Conservation (phyloP, 257 asterid species). For the Solanum megistacrolobum region DNA sequence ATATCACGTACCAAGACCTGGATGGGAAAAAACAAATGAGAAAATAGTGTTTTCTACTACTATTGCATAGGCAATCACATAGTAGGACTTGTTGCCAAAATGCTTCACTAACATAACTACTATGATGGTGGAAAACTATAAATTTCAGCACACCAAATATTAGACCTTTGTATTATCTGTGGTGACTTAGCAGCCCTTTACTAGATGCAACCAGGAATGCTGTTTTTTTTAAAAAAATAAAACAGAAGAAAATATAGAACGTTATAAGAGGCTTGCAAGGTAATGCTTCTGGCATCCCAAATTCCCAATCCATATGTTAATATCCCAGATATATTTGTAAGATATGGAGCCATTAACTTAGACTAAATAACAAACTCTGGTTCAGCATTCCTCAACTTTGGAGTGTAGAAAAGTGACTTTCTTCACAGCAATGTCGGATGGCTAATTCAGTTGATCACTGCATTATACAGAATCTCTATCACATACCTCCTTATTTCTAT, state of each 20-base stretch:
- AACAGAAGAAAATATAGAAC: neutral
- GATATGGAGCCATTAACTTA: neutral
- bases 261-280: neutral
- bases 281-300: neutral
- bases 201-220: neutral
- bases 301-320: neutral
- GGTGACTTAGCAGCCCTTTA: neutral
- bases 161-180: neutral
- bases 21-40: neutral
- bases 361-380: neutral
- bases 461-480: conserved; percentile 1
- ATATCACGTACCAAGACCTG: conserved; percentile 89
- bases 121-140: neutral
- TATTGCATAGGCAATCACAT: neutral
- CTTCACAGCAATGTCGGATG: neutral
- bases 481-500: conserved; percentile 75
- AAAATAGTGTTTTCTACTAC: neutral
- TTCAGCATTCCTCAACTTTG: neutral
- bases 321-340: neutral
- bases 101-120: neutral
- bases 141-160: neutral
- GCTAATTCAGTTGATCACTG: neutral
- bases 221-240: too few relatives aligned
- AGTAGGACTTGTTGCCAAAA: neutral
- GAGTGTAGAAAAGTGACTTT: neutral